Conservation (phyloP, 2,329 filamentous ascomycete species). For the Cercospora sp. region DNA sequence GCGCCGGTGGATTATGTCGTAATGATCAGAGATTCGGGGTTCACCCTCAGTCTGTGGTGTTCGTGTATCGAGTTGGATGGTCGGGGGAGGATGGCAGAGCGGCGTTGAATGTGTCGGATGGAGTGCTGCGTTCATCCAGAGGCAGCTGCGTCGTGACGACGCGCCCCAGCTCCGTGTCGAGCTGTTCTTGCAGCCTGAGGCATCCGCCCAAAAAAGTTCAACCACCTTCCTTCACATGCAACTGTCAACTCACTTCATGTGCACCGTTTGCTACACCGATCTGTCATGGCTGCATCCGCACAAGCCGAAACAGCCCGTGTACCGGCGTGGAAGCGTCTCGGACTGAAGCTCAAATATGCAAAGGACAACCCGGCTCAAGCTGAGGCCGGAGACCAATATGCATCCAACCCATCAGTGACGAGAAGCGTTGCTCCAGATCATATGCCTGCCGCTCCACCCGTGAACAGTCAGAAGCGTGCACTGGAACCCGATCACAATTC, state of each 20-base stretch:
- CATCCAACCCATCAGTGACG: slow-evolving; percentile 4
- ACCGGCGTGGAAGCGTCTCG: slow-evolving; percentile 62
- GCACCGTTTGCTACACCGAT: neutral
- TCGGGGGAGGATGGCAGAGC: neutral
- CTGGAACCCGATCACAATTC: slow-evolving; percentile 8
- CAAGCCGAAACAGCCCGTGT: slow-evolving; percentile 33
- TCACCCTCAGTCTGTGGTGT: neutral
- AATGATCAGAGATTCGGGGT: neutral
- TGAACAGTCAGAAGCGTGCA: slow-evolving; percentile 10
- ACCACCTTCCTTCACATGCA: slow-evolving; percentile 2
- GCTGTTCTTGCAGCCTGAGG: slow-evolving; percentile 9
- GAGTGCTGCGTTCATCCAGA: slow-evolving; percentile 7
- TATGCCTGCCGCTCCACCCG: neutral
- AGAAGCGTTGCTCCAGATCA: neutral
- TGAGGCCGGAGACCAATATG: slow-evolving; percentile 5
- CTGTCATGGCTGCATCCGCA: slow-evolving; percentile 7
- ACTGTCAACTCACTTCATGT: neutral
- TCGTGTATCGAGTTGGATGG: neutral
- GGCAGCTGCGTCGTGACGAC: slow-evolving; percentile 10
- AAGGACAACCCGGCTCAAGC: slow-evolving; percentile 37
- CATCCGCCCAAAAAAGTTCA: slow-evolving; percentile 9
- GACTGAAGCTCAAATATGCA: slow-evolving; percentile 59
- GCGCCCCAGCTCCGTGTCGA: slow-evolving; percentile 9
- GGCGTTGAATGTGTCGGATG: slow-evolving; percentile 3
- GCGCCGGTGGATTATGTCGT: slow-evolving; percentile 21